Evolutionary conservation across 2,329 filamentous ascomycete species (phyloP), one percentile per base, ranked within the genome.

Genomic region (Whalleya microplaca): DNA sequence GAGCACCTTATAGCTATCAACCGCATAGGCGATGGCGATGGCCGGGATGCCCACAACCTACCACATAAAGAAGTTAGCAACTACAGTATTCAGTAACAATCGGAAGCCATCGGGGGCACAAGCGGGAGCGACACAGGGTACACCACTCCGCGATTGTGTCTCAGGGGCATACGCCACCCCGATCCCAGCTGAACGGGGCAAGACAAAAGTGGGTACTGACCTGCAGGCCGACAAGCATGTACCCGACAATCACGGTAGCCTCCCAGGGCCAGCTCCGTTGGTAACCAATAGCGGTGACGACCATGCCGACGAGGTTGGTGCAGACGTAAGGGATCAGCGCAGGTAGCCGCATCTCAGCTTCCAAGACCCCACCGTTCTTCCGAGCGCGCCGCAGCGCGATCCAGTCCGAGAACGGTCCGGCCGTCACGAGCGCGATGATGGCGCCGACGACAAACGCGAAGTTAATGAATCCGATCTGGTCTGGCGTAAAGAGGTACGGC

Each of bases 1-100:
- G 2, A 87, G 79, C 0, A 84, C 80, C 70, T 87, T 87, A 70
- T 88, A 87, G 55, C 76, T 80, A 66, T 87, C 84, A 4, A 87
- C 79, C 0, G 83, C 81, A 65, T 87, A 87, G 16, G 73, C 82
- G 21, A 77, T 80, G 2, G 74, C 77, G 57, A 88, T 86, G 9
- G 80, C 78, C 0, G 85, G 84, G 10, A 88, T 71, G 0, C 83
- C 83, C n/a, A 69, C 67, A 19, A 67, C 64, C 32, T 37, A 14
- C 14, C 32, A 37, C 32, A 37, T 12, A 37, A n/a, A n/a, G n/a
- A n/a, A n/a, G n/a, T n/a, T n/a, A n/a, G n/a, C n/a, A n/a, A n/a
- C n/a, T n/a, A n/a, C n/a, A n/a, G n/a, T n/a, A n/a, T n/a, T n/a
- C n/a, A n/a, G n/a, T n/a, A n/a, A n/a, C n/a, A n/a, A n/a, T 16